These are phyloP conservation scores for Gryganskiella cystojenkinii DNA, from an alignment of 192 early-diverging fungal species.

Conservation along the genomic window DNA sequence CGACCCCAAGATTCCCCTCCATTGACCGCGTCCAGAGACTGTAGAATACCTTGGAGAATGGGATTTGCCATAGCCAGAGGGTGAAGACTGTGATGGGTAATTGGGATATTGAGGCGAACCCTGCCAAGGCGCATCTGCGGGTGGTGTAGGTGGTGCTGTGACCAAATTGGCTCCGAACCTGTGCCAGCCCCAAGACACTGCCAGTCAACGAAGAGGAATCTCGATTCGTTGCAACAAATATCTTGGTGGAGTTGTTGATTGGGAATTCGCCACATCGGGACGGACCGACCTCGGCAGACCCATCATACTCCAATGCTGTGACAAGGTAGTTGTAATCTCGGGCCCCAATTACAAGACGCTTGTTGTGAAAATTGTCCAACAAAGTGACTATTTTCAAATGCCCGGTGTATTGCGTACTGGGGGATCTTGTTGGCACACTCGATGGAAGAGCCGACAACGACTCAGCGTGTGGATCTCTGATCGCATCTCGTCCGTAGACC, in stretches of 20 bases:
- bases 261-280: conserved; percentile 9
- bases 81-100: too few species aligned
- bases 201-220: not conserved
- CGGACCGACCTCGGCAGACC: not conserved
- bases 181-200: not conserved
- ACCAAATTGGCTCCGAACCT: conserved; percentile 11
- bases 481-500: not conserved
- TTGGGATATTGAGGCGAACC: too few species aligned
- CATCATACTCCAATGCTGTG: not conserved
- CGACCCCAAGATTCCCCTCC: too few species aligned
- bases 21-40: too few species aligned
- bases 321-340: conserved; percentile 6
- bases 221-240: not conserved
- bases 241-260: not conserved
- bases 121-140: conserved; percentile 1
- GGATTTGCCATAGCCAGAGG: too few species aligned
- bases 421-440: conserved; percentile 2
- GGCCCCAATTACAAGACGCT: conserved; percentile 8
- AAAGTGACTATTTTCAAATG: conserved; percentile 1
- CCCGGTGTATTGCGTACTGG: conserved; percentile 2
- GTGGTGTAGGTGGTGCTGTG: conserved; percentile 10
- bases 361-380: conserved; percentile 2
- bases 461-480: conserved; percentile 4
- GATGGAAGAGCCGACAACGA: conserved; percentile 4
- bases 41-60: too few species aligned